Base-by-base conservation (phyloP, 2,329 filamentous ascomycete species). In the Aschersonia sp. region DNA sequence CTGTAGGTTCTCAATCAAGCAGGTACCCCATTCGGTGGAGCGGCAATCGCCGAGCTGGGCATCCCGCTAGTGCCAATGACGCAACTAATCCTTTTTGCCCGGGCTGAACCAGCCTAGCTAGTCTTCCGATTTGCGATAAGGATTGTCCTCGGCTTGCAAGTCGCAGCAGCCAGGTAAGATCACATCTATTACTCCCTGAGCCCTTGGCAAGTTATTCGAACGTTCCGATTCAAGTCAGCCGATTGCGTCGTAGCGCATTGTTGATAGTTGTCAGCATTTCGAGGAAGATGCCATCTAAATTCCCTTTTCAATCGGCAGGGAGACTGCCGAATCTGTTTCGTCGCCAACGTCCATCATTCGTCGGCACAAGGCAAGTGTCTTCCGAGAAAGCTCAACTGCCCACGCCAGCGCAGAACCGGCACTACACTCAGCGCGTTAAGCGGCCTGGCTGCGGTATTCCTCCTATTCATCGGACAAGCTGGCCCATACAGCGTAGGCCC, bases 401-500 rank as follows among this genome's bases (percentile, higher is more conserved):
- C 12, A 31, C 30, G 29, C 32, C 22, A 29, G 10, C 37, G 12
- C 49, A 45, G 43, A 22, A 31, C 37, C 45, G 45, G 43, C 41
- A 8, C 30, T 22, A 33, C 31, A 30, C 14, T 35, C 43, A 45
- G 5, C 33, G 14, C 33, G 31, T 42, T 30, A 31, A 33, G 12
- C 45, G 42, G 4, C 8, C 30, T 5, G 44, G 43, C 7, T 6
- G 10, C 6, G 8, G 12, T 4, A 32, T 10, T 7, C 33, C n/a
- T 11, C 30, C 11, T 42, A 32, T 30, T 14, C 30, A 7, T 32
- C 40, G 30, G 12, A 32, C 33, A 22, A 33, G 37, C 11, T 14
- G 14, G 33, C 11, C 22, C 37, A 22, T 48, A 30, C 48, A 45
- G n/a, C 39, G 33, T 5, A 57, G 49, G 12, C 40, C 3, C 22